Evolutionary conservation across 1,284 basidiomycete species (phyloP).

Genomic region (Sphaerobolus stellatus): DNA sequence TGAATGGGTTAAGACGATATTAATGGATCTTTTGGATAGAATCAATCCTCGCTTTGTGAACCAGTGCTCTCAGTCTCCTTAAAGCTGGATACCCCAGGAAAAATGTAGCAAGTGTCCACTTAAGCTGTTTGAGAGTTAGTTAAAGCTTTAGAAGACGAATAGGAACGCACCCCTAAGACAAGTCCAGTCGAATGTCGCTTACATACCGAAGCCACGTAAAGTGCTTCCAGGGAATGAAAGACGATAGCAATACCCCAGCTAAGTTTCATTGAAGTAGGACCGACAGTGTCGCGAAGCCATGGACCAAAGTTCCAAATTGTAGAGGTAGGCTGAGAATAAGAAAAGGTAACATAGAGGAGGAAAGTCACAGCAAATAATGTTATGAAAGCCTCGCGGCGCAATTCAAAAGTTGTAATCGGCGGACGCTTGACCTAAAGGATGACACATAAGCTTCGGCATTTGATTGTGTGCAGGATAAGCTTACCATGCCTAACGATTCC

Average conservation of each 20-base stretch:
- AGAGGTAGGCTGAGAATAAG: conserved; percentile 30
- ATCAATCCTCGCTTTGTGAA: conserved; percentile 67
- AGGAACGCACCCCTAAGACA: conserved; percentile 48
- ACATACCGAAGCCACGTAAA: conserved; percentile 56
- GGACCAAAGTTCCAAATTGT: conserved; percentile 16
- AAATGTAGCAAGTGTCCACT: conserved; percentile 52
- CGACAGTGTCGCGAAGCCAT: conserved; percentile 3
- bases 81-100: conserved; percentile 55
- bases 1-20: too few relatives aligned
- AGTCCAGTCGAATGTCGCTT: conserved; percentile 55
- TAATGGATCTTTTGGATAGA: conserved; percentile 64
- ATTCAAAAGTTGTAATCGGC: conserved; percentile 54
- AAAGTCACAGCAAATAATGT: conserved; percentile 25
- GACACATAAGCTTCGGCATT: neutral
- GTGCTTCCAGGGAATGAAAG: conserved; percentile 49
- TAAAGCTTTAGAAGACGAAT: conserved; percentile 4
- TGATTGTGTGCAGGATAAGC: conserved; percentile 18
- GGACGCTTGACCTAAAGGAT: conserved; percentile 56
- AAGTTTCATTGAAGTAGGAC: conserved; percentile 21
- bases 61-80: conserved; percentile 49
- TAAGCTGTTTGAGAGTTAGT: conserved; percentile 34
- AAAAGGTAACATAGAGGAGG: conserved; percentile 42
- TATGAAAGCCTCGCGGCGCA: conserved; percentile 34
- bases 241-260: conserved; percentile 33
- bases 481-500: conserved; percentile 71